A percentile compares a stretch with the other conserved stretches of the same genome.
phyloP scores from a whole-genome alignment of 164 flowering plant genomes.

The Paratinospora sagittata region DNA sequence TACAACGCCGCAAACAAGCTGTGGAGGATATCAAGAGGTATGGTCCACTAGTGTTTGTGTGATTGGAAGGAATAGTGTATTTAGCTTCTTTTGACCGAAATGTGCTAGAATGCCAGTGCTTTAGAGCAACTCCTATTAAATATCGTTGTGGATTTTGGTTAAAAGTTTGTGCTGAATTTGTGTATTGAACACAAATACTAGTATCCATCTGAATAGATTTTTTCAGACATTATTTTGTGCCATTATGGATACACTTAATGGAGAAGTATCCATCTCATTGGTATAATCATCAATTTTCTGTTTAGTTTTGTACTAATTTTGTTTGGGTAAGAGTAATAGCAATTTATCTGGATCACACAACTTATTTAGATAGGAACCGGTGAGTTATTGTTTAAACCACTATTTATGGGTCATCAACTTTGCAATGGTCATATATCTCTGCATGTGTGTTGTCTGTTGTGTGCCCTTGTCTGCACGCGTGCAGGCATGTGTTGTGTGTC shows the following conservation, averaged over 20 bases:
- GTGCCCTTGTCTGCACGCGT: not conserved
- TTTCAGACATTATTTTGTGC: not conserved
- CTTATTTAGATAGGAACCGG: not conserved
- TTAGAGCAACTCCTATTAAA: too few species aligned
- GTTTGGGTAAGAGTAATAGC: not conserved
- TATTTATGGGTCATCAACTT: not conserved
- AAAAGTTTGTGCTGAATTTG: not conserved
- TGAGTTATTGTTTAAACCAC: not conserved
- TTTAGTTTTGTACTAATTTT: not conserved
- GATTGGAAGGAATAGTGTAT: not conserved
- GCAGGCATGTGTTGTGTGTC: not conserved
- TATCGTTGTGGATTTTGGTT: too few species aligned
- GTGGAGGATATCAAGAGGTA: slow-evolving; percentile 91
- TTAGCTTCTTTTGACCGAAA: not conserved
- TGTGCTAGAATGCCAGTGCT: not conserved
- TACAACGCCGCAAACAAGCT: slow-evolving; percentile 81
- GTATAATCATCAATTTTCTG: not conserved
- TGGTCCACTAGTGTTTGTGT: not conserved
- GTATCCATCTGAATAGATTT: not conserved
- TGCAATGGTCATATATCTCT: not conserved
- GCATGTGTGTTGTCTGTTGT: too few species aligned
- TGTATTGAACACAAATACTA: not conserved
- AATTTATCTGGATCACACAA: not conserved
- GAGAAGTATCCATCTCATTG: not conserved
- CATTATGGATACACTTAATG: not conserved